A percentile compares a stretch with the other conserved stretches of the same genome.
Evolutionary conservation across 495 filamentous ascomycete genomes (phyloP).

Genomic region (Cladorrhinum samala): DNA sequence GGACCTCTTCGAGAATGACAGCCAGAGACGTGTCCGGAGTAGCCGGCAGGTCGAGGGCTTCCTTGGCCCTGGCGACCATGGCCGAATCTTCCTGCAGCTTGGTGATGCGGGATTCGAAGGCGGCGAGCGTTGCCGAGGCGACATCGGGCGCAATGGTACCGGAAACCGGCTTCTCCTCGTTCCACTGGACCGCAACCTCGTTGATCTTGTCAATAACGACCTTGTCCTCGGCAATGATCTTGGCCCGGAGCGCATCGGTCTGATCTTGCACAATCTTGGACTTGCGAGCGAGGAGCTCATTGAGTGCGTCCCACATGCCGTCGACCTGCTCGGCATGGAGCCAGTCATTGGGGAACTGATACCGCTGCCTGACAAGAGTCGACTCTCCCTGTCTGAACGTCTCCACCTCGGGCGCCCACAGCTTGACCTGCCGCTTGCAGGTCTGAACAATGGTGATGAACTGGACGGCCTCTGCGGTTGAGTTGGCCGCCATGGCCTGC

Average conservation of each 20-base stretch:
- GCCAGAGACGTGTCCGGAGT: slow-evolving; percentile 69
- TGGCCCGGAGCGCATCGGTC: slow-evolving; percentile 89
- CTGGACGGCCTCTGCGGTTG: slow-evolving; percentile 90
- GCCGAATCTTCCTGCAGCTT: slow-evolving; percentile 77
- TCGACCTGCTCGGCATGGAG: slow-evolving; percentile 90
- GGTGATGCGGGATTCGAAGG: slow-evolving; percentile 76
- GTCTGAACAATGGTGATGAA: slow-evolving; percentile 98
- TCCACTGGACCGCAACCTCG: slow-evolving; percentile 80
- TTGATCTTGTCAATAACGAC: slow-evolving; percentile 79
- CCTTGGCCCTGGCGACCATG: slow-evolving; percentile 93
- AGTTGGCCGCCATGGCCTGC: slow-evolving; percentile 83
- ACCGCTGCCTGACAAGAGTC: slow-evolving; percentile 79
- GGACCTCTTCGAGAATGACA: slow-evolving; percentile 87
- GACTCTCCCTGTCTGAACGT: slow-evolving; percentile 92
- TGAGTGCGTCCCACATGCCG: slow-evolving; percentile 83
- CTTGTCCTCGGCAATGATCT: slow-evolving; percentile 90
- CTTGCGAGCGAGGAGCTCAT: slow-evolving; percentile 82
- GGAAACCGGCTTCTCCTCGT: slow-evolving; percentile 92
- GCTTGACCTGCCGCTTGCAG: slow-evolving; percentile 84
- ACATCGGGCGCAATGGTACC: slow-evolving; percentile 84
- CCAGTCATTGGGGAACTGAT: slow-evolving; percentile 91
- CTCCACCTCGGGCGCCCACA: slow-evolving; percentile 93
- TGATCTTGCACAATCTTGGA: slow-evolving; percentile 92
- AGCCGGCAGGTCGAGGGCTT: slow-evolving; percentile 84
- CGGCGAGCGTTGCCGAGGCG: slow-evolving; percentile 69